phyloP scores from a whole-genome alignment of 768 basidiomycete species.

The Coprinellus micaceus region DNA sequence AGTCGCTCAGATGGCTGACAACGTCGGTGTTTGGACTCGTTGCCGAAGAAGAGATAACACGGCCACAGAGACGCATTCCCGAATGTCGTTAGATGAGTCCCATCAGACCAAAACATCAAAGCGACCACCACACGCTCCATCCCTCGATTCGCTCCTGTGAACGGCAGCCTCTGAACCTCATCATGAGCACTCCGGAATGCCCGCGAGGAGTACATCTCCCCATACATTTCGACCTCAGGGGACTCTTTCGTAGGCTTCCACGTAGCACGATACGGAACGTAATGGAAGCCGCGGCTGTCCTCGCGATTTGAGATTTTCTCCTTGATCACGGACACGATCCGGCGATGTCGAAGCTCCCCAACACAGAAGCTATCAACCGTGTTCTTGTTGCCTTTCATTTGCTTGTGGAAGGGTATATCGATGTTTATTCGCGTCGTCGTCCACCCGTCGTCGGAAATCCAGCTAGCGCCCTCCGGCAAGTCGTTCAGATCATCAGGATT shows the following conservation, averaged over 20 bases:
- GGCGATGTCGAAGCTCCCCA: neutral
- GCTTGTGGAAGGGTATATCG: neutral
- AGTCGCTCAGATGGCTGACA: conserved; percentile 10
- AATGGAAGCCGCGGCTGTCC: neutral
- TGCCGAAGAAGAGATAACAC: conserved; percentile 17
- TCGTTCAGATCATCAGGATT: neutral
- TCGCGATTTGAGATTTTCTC: neutral
- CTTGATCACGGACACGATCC: neutral
- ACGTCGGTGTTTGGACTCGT: conserved; percentile 17
- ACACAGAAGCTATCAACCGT: neutral
- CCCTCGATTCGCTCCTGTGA: neutral
- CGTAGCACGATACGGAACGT: neutral
- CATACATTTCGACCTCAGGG: conserved; percentile 10
- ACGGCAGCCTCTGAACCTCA: neutral
- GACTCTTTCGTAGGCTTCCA: neutral
- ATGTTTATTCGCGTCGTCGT: neutral
- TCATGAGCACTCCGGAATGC: conserved; percentile 13
- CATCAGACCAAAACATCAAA: conserved; percentile 26
- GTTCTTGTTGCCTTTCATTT: neutral
- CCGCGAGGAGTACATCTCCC: conserved; percentile 17
- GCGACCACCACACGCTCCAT: conserved; percentile 19
- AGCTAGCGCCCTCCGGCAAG: neutral
- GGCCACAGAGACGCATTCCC: conserved; percentile 18
- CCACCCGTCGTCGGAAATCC: conserved; percentile 1
- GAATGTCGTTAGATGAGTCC: conserved; percentile 15